phyloP scores from a whole-genome alignment of 495 filamentous ascomycete genomes.

The Hypoxylon fuscum region DNA sequence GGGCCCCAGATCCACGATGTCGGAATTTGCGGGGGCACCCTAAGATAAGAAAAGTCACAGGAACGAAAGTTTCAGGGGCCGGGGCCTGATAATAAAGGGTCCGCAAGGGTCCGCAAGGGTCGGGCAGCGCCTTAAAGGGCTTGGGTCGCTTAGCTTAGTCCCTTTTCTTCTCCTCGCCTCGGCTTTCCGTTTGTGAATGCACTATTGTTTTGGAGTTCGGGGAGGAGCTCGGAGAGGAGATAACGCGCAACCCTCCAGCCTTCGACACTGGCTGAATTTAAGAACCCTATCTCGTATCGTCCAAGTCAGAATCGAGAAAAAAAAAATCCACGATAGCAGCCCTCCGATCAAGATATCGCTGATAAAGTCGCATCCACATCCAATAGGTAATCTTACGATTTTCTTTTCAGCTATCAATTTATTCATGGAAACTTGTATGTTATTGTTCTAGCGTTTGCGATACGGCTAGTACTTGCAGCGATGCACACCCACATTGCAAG shows the following conservation, averaged over 20 bases:
- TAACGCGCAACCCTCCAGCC: neutral
- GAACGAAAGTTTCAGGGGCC: constrained; percentile 3
- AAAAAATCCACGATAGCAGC: constrained; percentile 1
- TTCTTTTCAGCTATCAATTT: neutral
- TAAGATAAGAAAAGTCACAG: constrained; percentile 22
- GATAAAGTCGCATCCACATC: neutral
- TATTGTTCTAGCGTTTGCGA: too few species aligned
- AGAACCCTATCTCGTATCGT: neutral
- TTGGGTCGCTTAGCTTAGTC: too few species aligned
- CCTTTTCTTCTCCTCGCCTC: too few species aligned
- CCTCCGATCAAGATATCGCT: constrained; percentile 2
- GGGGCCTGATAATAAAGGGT: neutral
- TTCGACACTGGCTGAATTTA: neutral
- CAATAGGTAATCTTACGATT: neutral
- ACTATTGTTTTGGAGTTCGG: constrained; percentile 15
- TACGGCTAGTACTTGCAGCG: too few species aligned
- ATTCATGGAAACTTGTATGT: too few species aligned
- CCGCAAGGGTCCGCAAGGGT: neutral
- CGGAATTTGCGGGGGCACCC: constrained; percentile 30
- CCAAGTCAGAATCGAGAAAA: too few species aligned
- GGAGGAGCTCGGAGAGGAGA: constrained; percentile 15
- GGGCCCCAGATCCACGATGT: constrained; percentile 20
- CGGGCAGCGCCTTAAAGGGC: neutral
- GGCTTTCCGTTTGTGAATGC: neutral
- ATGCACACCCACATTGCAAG: too few species aligned